A percentile compares a stretch with the other conserved stretches of the same genome.
Conservation (phyloP, 805 yeast genomes). For the Ogataea sp. region DNA sequence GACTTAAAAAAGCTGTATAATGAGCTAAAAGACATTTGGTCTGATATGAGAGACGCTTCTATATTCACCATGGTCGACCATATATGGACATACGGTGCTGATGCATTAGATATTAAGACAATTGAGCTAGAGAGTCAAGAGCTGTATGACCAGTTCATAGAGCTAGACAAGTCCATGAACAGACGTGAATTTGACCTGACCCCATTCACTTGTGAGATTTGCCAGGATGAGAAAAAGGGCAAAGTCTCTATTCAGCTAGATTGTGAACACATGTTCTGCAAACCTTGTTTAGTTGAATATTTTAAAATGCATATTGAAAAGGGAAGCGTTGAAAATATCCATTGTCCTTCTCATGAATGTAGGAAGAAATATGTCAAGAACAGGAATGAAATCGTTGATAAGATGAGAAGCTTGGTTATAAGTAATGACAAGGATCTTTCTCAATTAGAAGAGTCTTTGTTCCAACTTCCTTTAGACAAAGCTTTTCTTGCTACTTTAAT, state of each 20-base stretch:
- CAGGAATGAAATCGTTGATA: constrained; percentile 9
- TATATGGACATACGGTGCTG: constrained; percentile 18
- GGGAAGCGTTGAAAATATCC: constrained; percentile 43
- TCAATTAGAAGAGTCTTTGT: constrained; percentile 13
- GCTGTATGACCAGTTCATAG: constrained; percentile 4
- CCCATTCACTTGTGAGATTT: constrained; percentile 48
- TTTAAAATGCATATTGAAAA: constrained; percentile 31
- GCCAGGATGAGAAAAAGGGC: constrained; percentile 45
- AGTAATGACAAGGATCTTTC: too few relatives aligned
- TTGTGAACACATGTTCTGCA: constrained; percentile 46
- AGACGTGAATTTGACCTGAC: constrained; percentile 20
- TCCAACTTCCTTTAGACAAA: constrained; percentile 32
- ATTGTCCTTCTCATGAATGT: constrained; percentile 52
- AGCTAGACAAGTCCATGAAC: constrained; percentile 17
- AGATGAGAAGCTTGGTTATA: too few relatives aligned
- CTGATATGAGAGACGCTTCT: constrained; percentile 27
- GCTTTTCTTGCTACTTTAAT: constrained; percentile 27
- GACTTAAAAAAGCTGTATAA: constrained; percentile 9
- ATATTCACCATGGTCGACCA: constrained; percentile 36
- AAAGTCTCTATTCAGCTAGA: constrained; percentile 27
- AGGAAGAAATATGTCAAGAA: constrained; percentile 19
- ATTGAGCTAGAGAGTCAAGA: not conserved
- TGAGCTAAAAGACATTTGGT: constrained; percentile 26
- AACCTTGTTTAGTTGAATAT: constrained; percentile 34
- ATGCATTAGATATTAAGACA: not conserved